Percentiles rank a stretch among this genome's conserved stretches.
phyloP scores from a whole-genome alignment of 441 rosid species.

The Rhodomyrtus psidioides region DNA sequence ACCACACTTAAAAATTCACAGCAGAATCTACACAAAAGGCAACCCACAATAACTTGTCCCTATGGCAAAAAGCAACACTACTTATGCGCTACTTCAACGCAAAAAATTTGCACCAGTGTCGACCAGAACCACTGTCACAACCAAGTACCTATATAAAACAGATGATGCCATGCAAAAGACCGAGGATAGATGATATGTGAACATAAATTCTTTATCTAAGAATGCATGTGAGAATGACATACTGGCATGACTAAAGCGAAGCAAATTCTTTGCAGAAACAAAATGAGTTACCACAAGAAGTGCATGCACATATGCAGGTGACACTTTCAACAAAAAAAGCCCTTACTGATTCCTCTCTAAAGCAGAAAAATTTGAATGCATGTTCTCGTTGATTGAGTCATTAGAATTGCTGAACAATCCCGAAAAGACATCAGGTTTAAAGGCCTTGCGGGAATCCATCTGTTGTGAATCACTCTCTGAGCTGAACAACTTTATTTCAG shows the following conservation, averaged over 20 bases:
- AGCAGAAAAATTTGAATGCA: slow-evolving; percentile 23
- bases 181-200: not conserved
- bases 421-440: slow-evolving; percentile 31
- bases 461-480: slow-evolving; percentile 15
- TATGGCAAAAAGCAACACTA: not conserved
- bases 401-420: slow-evolving; percentile 24
- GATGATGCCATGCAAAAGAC: not conserved
- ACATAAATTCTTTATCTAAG: not conserved
- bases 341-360: slow-evolving; percentile 33
- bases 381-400: slow-evolving; percentile 11
- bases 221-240: not conserved
- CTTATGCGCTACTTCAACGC: not conserved
- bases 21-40: not conserved
- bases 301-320: not conserved
- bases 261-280: not conserved
- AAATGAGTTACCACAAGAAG: not conserved
- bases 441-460: slow-evolving; percentile 24
- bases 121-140: not conserved
- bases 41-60: not conserved
- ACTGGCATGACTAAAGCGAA: not conserved
- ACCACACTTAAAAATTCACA: not conserved
- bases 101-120: not conserved
- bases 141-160: not conserved
- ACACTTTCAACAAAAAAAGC: not conserved
- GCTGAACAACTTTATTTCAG: slow-evolving; percentile 28